Conservation (phyloP, 2,329 filamentous ascomycete species). For the Neurospora sp. region DNA sequence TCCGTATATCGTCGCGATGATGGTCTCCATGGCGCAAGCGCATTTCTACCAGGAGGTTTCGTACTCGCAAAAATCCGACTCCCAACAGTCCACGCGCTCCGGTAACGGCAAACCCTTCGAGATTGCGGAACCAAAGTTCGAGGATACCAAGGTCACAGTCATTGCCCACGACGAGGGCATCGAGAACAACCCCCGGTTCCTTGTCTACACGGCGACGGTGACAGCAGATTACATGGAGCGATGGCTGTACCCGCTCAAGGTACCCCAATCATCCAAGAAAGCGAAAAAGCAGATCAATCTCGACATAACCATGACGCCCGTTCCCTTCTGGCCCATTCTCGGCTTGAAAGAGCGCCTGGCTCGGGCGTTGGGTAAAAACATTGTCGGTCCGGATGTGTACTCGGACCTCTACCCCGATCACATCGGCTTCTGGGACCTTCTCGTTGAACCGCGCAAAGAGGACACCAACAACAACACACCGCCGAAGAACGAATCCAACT, state of each 20-base stretch:
- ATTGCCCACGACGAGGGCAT: slow-evolving; percentile 39
- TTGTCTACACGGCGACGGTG: slow-evolving; percentile 42
- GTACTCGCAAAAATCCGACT: slow-evolving; percentile 10
- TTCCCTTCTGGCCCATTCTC: slow-evolving; percentile 44
- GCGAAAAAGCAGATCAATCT: slow-evolving; percentile 25
- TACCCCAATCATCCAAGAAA: slow-evolving; percentile 16
- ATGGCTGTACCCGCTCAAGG: slow-evolving; percentile 38
- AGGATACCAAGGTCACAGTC: slow-evolving; percentile 39
- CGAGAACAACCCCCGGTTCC: slow-evolving; percentile 30
- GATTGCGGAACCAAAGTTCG: slow-evolving; percentile 26
- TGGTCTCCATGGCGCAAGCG: slow-evolving; percentile 47
- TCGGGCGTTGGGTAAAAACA: slow-evolving; percentile 39
- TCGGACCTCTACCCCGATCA: slow-evolving; percentile 18
- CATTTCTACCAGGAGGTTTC: slow-evolving; percentile 33
- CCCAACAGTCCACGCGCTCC: slow-evolving; percentile 17
- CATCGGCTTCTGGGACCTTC: slow-evolving; percentile 37
- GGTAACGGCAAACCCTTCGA: slow-evolving; percentile 8
- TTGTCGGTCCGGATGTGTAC: slow-evolving; percentile 32
- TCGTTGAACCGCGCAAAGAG: slow-evolving; percentile 17
- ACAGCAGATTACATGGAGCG: slow-evolving; percentile 37
- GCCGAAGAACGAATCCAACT: not conserved
- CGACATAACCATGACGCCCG: slow-evolving; percentile 35
- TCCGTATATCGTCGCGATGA: slow-evolving; percentile 39
- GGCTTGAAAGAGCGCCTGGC: slow-evolving; percentile 46
- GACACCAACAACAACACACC: slow-evolving; percentile 1